Evolutionary conservation across 2,329 filamentous ascomycete genomes (phyloP), one percentile per base, ranked within the genome.

Genomic region (Pseudogymnoascus sp.): DNA sequence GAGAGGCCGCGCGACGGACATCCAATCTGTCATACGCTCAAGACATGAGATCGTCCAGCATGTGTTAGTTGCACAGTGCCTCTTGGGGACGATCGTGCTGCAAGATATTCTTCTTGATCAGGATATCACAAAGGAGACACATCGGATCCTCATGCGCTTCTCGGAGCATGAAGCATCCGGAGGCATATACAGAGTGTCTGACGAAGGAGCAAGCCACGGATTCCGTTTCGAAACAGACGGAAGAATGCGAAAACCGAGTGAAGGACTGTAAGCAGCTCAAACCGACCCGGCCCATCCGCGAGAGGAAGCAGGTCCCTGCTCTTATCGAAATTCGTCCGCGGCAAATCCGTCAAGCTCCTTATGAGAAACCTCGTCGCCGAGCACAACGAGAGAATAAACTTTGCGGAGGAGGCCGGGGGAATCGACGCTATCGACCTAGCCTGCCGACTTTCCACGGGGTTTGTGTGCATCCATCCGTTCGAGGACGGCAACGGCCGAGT

Each of bases 401-500:
- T 31, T 0, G 67, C 65, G 2, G 24, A 65, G 10, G 8, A 50
- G 2, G 10, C 1, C 3, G 38, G 40, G 3, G 11, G 59, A 1
- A 56, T 72, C 1, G 68, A 73, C 26, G 68, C 74, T 0, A 64
- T 70, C 11, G 66, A 66, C 0, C 61, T 76, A 0, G 71, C 70
- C 14, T 69, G 68, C 13, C 68, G 69, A 26, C 71, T 72, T 31
- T 72, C 68, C 26, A 67, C 75, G 13, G 56, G 66, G 2, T 74
- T 78, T 31, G 71, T 77, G 10, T 69, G 70, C 6, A 77, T 77
- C 1, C 75, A 78, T 8, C 76, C 74, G 0, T 78, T 78, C 24
- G 68, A 70, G 10, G 75, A 78, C 26, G 76, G 75, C 0, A 79
- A 78, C 29, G 75, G 75, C 0, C 65, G 75, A 1, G 70, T 73